A percentile compares a stretch with the other conserved stretches of the same genome.
phyloP scores from a whole-genome alignment of 495 filamentous ascomycete species.

The Amphirosellinia nigrospora region DNA sequence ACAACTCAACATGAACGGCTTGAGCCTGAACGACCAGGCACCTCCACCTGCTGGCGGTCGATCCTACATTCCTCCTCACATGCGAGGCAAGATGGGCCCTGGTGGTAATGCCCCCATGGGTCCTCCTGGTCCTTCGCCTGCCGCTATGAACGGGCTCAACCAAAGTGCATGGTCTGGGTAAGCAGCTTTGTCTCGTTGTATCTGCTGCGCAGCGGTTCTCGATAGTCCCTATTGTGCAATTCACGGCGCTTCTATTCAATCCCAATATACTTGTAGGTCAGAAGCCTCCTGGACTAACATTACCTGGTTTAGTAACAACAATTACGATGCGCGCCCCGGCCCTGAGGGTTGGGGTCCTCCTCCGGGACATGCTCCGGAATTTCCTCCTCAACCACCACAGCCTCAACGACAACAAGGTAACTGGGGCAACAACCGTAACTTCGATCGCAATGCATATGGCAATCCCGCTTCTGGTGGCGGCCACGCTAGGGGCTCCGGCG shows the following conservation, averaged over 20 bases:
- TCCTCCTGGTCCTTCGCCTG: slow-evolving; percentile 43
- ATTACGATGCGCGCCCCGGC: slow-evolving; percentile 48
- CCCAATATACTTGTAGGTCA: slow-evolving; percentile 10
- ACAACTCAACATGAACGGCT: slow-evolving; percentile 87
- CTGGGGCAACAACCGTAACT: slow-evolving; percentile 37
- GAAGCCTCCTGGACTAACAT: slow-evolving; percentile 30
- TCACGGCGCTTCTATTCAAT: not conserved
- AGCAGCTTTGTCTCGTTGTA: slow-evolving; percentile 35
- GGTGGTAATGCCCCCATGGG: slow-evolving; percentile 43
- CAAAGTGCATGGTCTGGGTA: slow-evolving; percentile 70
- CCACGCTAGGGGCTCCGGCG: slow-evolving; percentile 78
- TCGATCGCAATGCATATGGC: slow-evolving; percentile 67
- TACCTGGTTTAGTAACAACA: slow-evolving; percentile 46
- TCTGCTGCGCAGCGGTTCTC: not conserved
- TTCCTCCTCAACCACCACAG: slow-evolving; percentile 32
- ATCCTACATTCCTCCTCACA: slow-evolving; percentile 95
- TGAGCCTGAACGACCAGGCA: slow-evolving; percentile 72
- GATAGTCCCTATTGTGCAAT: not conserved
- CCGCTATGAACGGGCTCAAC: slow-evolving; percentile 55
- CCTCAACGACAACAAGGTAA: slow-evolving; percentile 37
- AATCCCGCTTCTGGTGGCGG: slow-evolving; percentile 69
- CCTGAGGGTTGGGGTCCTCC: slow-evolving; percentile 37
- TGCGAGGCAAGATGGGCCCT: slow-evolving; percentile 67
- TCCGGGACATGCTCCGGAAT: slow-evolving; percentile 30
- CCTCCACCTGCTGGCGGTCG: slow-evolving; percentile 56